Evolutionary conservation across 495 filamentous ascomycete genomes (phyloP).

Genomic region (Annulohypoxylon moriforme): DNA sequence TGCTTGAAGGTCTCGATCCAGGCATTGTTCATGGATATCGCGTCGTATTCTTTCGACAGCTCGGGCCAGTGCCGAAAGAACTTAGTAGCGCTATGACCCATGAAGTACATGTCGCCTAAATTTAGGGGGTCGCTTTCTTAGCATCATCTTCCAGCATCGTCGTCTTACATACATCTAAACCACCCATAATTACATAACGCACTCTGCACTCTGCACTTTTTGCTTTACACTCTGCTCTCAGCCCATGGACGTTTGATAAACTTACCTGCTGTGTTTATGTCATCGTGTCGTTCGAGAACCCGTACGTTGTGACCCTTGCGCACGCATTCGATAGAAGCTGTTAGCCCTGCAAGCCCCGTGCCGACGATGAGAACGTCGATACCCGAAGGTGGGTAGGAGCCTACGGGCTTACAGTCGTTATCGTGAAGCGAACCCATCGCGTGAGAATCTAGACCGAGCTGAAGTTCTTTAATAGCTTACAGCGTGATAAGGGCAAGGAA

Average conservation of each 20-base stretch:
- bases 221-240: too few species aligned
- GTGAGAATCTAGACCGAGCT: background rate
- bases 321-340: constrained; percentile 70
- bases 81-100: constrained; percentile 60
- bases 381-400: constrained; percentile 55
- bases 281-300: constrained; percentile 63
- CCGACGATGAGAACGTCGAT: constrained; percentile 72
- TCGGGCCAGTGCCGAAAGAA: constrained; percentile 69
- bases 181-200: background rate
- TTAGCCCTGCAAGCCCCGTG: constrained; percentile 71
- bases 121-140: background rate
- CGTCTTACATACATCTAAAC: too few species aligned
- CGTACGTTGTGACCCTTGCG: constrained; percentile 72
- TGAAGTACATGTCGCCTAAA: constrained; percentile 67
- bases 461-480: background rate
- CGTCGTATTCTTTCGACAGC: constrained; percentile 59
- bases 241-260: too few species aligned
- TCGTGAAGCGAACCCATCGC: constrained; percentile 48
- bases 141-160: too few species aligned
- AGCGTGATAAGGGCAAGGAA: background rate
- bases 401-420: constrained; percentile 50
- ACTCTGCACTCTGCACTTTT: background rate
- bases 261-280: constrained; percentile 55
- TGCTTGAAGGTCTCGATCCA: constrained; percentile 67
- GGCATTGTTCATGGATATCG: constrained; percentile 58